These are phyloP conservation scores for Cordyceps tenuipes DNA, from an alignment of 2,329 filamentous ascomycete genomes.

Conservation along the genomic window DNA sequence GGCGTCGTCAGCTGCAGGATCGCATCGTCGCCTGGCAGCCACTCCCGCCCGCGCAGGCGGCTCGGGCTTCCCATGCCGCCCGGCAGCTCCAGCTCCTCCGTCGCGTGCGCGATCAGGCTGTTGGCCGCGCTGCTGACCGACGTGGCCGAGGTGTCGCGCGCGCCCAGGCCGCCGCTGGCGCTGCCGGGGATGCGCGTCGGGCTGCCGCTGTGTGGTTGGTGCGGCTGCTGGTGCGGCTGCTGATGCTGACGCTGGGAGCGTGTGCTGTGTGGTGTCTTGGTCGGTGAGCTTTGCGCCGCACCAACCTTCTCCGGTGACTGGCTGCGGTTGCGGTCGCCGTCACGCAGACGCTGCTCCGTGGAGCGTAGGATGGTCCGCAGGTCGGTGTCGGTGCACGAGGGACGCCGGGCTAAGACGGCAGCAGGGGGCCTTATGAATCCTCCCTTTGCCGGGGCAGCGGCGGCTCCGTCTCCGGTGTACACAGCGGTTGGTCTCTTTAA, in stretches of 20 bases:
- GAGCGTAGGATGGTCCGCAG: constrained; percentile 43
- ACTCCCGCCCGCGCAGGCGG: constrained; percentile 23
- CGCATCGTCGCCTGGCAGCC: constrained; percentile 16
- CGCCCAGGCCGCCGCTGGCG: not conserved
- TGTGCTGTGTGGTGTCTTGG: constrained; percentile 13
- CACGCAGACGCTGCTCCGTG: constrained; percentile 43
- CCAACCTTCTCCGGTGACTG: constrained; percentile 23
- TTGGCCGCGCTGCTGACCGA: constrained; percentile 30
- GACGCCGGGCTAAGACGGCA: not conserved
- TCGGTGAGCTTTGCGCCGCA: constrained; percentile 21
- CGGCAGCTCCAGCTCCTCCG: constrained; percentile 26
- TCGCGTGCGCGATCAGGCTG: constrained; percentile 31
- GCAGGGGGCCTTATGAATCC: not conserved
- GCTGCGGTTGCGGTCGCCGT: constrained; percentile 22
- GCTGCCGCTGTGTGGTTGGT: not conserved
- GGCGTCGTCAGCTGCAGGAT: not conserved
- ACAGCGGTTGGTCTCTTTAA: not conserved
- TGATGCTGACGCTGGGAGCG: not conserved
- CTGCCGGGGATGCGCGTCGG: not conserved
- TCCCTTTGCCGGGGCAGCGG: not conserved
- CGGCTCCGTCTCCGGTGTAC: not conserved
- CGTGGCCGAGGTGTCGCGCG: constrained; percentile 26
- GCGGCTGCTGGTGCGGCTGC: not conserved
- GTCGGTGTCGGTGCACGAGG: constrained; percentile 33
- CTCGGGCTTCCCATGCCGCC: constrained; percentile 37